Evolutionary conservation across 306 rosid genomes (phyloP).

Genomic region (Urtica urens): DNA sequence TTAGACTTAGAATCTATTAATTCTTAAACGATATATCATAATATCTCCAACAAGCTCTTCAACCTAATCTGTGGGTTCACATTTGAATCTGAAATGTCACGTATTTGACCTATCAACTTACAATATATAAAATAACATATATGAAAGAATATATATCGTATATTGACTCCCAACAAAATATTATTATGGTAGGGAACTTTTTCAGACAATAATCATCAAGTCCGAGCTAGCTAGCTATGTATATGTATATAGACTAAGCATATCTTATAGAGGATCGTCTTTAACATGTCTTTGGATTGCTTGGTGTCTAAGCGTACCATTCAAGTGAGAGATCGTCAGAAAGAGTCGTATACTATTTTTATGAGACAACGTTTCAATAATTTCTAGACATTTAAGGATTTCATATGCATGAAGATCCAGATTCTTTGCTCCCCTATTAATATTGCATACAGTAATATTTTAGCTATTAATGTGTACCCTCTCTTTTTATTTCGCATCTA

Average conservation of each 20-base stretch:
- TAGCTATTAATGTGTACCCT: background rate
- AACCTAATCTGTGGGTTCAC: background rate
- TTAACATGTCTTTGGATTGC: background rate
- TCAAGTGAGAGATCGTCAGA: background rate
- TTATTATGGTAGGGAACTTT: too few species aligned
- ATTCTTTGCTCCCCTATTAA: constrained; percentile 2
- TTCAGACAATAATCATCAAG: too few species aligned
- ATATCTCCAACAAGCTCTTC: background rate
- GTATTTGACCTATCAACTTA: constrained; percentile 2
- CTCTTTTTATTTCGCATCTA: too few species aligned
- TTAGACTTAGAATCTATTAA: constrained; percentile 8
- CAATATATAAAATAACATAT: background rate
- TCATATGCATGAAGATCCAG: background rate
- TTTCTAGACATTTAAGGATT: constrained; percentile 1
- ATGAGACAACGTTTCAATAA: constrained; percentile 6
- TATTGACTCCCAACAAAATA: background rate
- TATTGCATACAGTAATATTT: background rate
- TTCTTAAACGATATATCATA: background rate
- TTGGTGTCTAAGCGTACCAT: background rate
- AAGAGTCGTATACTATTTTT: background rate
- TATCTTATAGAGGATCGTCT: constrained; percentile 9
- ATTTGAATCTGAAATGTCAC: constrained; percentile 5
- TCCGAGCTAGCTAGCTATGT: background rate
- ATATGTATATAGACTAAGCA: background rate
- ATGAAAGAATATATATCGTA: background rate